phyloP scores from a whole-genome alignment of 2,329 filamentous ascomycete genomes.

The Nigrospora sphaerica region DNA sequence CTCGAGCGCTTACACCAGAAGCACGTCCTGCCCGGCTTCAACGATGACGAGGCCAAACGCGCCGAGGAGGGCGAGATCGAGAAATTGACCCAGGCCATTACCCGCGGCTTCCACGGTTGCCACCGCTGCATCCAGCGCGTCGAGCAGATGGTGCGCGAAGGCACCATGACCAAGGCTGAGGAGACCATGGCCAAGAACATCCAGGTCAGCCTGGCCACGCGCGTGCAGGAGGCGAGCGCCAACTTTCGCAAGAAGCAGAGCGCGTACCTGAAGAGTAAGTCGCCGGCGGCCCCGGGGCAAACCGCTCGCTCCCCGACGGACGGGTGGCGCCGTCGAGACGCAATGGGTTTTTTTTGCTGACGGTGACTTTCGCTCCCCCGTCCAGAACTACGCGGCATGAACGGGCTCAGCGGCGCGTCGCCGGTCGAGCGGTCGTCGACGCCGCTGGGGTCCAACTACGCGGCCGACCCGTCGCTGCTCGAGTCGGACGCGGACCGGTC shows the following conservation, averaged over 20 bases:
- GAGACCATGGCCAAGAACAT: conserved; percentile 96
- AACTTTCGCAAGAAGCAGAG: conserved; percentile 96
- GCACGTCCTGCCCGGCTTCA: conserved; percentile 91
- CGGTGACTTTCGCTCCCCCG: background rate
- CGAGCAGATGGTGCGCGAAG: conserved; percentile 78
- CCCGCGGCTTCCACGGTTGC: conserved; percentile 80
- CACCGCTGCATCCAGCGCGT: conserved; percentile 83
- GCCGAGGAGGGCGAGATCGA: conserved; percentile 89
- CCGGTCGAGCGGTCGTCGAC: conserved; percentile 45
- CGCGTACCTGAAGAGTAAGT: conserved; percentile 83
- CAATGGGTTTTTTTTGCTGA: background rate
- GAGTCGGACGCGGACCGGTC: conserved; percentile 92
- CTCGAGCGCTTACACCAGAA: conserved; percentile 94
- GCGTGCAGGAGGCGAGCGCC: conserved; percentile 88
- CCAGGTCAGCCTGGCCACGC: conserved; percentile 79
- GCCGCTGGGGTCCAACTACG: conserved; percentile 50
- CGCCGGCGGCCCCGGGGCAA: background rate
- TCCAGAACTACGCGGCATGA: conserved; percentile 67
- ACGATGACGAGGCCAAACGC: conserved; percentile 85
- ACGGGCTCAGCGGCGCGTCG: conserved; percentile 47
- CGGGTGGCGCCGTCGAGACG: background rate
- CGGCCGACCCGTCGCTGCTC: conserved; percentile 74
- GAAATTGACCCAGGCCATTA: conserved; percentile 82
- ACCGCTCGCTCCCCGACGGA: background rate
- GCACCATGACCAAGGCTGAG: conserved; percentile 72